Evolutionary conservation across 129 eudicot genomes (phyloP).

Genomic region (Chrysanthemum makinoi): DNA sequence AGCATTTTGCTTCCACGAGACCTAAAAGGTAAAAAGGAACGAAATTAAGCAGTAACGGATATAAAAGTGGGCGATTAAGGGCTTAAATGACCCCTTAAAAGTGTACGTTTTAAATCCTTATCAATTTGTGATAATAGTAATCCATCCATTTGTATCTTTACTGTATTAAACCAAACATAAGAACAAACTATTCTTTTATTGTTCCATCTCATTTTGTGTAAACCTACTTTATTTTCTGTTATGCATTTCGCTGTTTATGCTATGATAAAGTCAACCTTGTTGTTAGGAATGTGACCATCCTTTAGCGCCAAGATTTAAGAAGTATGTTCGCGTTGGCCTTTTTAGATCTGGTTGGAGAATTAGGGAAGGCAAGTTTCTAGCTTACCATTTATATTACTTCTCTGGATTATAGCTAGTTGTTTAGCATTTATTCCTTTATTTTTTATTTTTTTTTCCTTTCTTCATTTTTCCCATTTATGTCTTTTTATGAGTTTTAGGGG

Average conservation of each 20-base stretch:
- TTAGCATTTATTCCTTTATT: constrained; percentile 1
- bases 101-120: no score
- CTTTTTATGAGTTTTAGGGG: neutral
- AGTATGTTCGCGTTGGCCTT: constrained; percentile 64
- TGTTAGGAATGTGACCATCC: constrained; percentile 86
- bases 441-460: neutral
- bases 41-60: no score
- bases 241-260: constrained; percentile 17
- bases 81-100: no score
- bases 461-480: neutral
- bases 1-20: no score
- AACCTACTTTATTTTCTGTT: neutral
- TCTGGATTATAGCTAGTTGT: constrained; percentile 13
- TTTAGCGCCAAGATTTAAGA: constrained; percentile 63
- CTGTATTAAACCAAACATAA: no score
- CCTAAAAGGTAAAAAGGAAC: no score
- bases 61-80: no score
- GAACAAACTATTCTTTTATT: no score
- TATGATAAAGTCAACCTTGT: constrained; percentile 12
- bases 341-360: constrained; percentile 96
- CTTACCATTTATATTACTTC: constrained; percentile 8
- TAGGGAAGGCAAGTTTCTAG: constrained; percentile 59
- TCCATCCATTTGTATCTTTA: no score
- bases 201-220: no score
- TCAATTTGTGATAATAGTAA: no score